These are phyloP conservation scores for Botrytis deweyae DNA, from an alignment of 2,329 filamentous ascomycete species.

Conservation along the genomic window DNA sequence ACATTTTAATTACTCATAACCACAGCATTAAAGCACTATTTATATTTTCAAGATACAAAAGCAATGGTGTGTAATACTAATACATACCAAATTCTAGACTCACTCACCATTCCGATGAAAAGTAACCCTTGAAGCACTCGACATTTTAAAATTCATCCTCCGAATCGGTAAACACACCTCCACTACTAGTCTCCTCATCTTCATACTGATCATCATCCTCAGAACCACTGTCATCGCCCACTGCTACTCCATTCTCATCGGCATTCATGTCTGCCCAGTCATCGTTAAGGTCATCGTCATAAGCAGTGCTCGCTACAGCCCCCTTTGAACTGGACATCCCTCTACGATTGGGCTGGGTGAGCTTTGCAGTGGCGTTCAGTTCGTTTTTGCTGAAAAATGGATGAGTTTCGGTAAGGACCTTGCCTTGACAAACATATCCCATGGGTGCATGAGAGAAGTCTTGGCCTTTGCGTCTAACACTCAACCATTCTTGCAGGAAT, in stretches of 20 bases:
- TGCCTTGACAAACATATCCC: conserved; percentile 43
- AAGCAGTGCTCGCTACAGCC: neutral
- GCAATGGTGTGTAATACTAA: neutral
- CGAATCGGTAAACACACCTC: neutral
- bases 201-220: neutral
- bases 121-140: neutral
- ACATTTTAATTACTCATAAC: neutral
- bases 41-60: neutral
- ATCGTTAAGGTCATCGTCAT: neutral
- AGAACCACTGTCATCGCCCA: neutral
- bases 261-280: neutral
- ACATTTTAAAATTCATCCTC: neutral
- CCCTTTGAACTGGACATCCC: neutral
- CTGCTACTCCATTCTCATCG: neutral
- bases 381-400: conserved; percentile 48
- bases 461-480: conserved; percentile 53
- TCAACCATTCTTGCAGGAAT: conserved; percentile 59
- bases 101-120: neutral
- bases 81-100: neutral
- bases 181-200: neutral
- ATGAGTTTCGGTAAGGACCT: conserved; percentile 48
- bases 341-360: neutral
- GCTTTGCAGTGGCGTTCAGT: neutral
- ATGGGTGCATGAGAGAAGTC: conserved; percentile 60
- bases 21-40: neutral